phyloP scores from a whole-genome alignment of 225 moss, liverwort and hornwort genomes.

The Climacium dendroides region DNA sequence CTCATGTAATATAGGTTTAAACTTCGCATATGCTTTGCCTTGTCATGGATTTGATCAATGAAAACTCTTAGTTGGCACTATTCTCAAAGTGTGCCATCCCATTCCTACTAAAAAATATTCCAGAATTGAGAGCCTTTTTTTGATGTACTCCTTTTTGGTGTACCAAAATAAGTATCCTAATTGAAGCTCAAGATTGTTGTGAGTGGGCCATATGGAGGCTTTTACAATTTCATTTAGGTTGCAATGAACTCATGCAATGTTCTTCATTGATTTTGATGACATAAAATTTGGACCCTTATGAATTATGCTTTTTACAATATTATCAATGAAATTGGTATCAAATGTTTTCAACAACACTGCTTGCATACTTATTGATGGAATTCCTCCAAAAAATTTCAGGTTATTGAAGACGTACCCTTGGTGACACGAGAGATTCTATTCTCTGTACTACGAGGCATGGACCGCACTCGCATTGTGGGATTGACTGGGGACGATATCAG shows the following conservation, averaged over 20 bases:
- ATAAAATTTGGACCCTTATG: not conserved
- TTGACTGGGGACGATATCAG: constrained; percentile 36
- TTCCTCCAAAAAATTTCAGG: not conserved
- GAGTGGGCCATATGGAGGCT: not conserved
- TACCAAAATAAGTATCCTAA: not conserved
- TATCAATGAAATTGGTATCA: not conserved
- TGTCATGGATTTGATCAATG: not conserved
- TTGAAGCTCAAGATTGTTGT: not conserved
- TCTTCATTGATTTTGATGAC: not conserved
- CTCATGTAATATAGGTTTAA: not conserved
- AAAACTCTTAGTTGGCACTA: not conserved
- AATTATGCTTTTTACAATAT: not conserved
- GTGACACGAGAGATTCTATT: constrained; percentile 38
- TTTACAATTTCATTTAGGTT: not conserved
- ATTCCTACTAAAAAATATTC: not conserved
- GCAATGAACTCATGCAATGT: not conserved
- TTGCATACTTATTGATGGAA: not conserved
- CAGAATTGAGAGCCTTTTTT: not conserved
- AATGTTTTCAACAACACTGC: not conserved
- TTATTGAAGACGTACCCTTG: constrained; percentile 22
- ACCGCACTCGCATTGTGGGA: constrained; percentile 67
- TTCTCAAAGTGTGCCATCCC: not conserved
- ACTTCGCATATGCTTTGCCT: not conserved
- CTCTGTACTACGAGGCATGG: constrained; percentile 63
- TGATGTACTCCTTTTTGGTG: not conserved